Base-by-base conservation (phyloP, 192 early-diverging fungal genomes). In the Chytriomyces hyalinus region DNA sequence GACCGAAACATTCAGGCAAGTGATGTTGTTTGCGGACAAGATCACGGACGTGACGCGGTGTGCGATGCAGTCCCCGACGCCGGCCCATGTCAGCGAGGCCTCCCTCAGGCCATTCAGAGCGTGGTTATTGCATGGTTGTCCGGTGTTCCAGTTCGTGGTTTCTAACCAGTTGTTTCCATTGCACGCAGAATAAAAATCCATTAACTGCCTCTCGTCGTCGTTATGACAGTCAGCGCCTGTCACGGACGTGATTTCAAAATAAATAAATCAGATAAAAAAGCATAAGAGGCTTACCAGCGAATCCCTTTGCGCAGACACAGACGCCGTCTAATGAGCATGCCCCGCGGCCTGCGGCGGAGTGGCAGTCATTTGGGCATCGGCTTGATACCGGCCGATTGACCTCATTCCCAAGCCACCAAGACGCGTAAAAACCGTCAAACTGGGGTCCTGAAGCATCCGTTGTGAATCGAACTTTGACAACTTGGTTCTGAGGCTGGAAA, bases 391-490 rank as follows among this genome's bases (percentile, higher is more conserved):
- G 6, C 11, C 6, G 17, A n/a, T 60, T 36, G 9, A 43, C 26
- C 7, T 10, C 6, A 10, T 6, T 1, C 11, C 24, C 9, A 6
- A 13, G 15, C 70, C 36, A 59, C 70, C 70, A 73, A 43, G 5
- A 15, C 9, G 61, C 53, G 20, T 9, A 62, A 57, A 73, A 73
- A 61, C 70, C 70, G 26, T 73, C 70, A 73, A 73, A 73, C 46
- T 73, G 70, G 2, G 70, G 70, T 7, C 70, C 70, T 22, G 49
- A 60, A 36, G 70, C 20, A 47, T 60, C 70, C 36, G 70, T 73
- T 4, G 45, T 44, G 47, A 70, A 70, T 17, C 68, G 68, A 26
- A 70, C 26, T 28, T 70, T 70, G 8, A 70, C 24, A 11, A 13
- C 53, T 53, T 70, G 68, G 36, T n/a, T 51, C 9, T 47, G 8